Percentiles rank a stretch among this genome's conserved stretches.
These are phyloP conservation scores for Heliosperma pusillum DNA, from an alignment of 148 eudicot genomes.

Conservation along the genomic window DNA sequence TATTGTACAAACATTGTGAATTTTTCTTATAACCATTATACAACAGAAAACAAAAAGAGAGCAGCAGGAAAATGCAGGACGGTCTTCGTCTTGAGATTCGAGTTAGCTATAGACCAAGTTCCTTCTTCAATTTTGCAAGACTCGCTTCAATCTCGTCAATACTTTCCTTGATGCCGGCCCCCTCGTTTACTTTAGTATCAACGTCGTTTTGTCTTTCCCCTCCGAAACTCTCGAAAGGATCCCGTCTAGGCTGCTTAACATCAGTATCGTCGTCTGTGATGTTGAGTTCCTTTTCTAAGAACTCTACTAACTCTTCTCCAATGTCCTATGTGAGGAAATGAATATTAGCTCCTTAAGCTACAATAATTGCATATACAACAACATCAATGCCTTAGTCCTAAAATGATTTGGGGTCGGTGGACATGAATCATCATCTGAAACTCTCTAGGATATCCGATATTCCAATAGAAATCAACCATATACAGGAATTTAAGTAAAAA, in stretches of 20 bases:
- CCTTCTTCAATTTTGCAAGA: slow-evolving; percentile 81
- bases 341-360: neutral
- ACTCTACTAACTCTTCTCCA: slow-evolving; percentile 97
- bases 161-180: slow-evolving; percentile 50
- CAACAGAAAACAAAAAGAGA: neutral
- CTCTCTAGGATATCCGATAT: no score
- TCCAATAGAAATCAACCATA: no score
- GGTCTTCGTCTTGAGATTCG: neutral
- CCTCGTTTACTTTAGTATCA: slow-evolving; percentile 29
- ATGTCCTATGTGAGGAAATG: slow-evolving; percentile 53
- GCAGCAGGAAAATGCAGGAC: neutral
- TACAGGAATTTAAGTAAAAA: no score
- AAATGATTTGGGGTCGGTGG: no score
- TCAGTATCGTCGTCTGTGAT: slow-evolving; percentile 42
- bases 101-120: slow-evolving; percentile 58
- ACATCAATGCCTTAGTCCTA: no score
- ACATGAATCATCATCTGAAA: no score
- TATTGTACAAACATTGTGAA: no score
- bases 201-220: slow-evolving; percentile 25
- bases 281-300: slow-evolving; percentile 91
- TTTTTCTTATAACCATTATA: no score
- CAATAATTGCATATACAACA: neutral
- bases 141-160: slow-evolving; percentile 88
- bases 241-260: slow-evolving; percentile 19
- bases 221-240: slow-evolving; percentile 25